These are phyloP conservation scores for Scedosporium aurantiacum DNA, from an alignment of 2,329 filamentous ascomycete species.

Conservation along the genomic window DNA sequence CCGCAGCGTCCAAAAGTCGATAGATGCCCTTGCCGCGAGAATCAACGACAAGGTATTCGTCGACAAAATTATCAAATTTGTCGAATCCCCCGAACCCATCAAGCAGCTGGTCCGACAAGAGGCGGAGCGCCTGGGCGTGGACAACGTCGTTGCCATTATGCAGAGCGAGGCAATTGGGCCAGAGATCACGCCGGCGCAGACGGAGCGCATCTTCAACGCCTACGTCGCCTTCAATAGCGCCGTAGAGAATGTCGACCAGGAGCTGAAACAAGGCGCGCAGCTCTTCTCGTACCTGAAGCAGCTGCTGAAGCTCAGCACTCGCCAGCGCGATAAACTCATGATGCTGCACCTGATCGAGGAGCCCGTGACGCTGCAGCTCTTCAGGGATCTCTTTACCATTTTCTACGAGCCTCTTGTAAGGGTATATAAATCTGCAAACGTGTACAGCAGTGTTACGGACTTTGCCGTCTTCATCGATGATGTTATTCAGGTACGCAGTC, in stretches of 20 bases:
- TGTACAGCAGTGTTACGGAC: constrained; percentile 94
- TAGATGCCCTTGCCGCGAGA: constrained; percentile 65
- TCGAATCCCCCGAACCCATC: constrained; percentile 59
- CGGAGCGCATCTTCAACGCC: constrained; percentile 80
- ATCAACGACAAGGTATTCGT: constrained; percentile 73
- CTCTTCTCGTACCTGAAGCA: constrained; percentile 94
- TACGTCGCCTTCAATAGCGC: constrained; percentile 95
- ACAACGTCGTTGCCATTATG: constrained; percentile 76
- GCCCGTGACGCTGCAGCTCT: constrained; percentile 89
- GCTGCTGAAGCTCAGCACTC: constrained; percentile 79
- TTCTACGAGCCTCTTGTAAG: constrained; percentile 96
- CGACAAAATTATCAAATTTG: constrained; percentile 71
- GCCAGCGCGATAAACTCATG: constrained; percentile 92
- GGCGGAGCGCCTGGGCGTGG: constrained; percentile 61
- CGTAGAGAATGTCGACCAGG: constrained; percentile 84
- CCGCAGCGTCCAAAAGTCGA: constrained; percentile 71
- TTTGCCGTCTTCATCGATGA: constrained; percentile 91
- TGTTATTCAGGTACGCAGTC: constrained; percentile 58
- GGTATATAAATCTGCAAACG: constrained; percentile 97
- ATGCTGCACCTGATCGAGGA: constrained; percentile 95
- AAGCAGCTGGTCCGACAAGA: constrained; percentile 67
- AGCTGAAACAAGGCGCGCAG: constrained; percentile 79
- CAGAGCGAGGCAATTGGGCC: constrained; percentile 68
- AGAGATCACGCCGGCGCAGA: constrained; percentile 60
- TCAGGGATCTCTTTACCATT: constrained; percentile 93